phyloP scores from a whole-genome alignment of 257 asterid genomes.

The Paraleonurus japonicus region DNA sequence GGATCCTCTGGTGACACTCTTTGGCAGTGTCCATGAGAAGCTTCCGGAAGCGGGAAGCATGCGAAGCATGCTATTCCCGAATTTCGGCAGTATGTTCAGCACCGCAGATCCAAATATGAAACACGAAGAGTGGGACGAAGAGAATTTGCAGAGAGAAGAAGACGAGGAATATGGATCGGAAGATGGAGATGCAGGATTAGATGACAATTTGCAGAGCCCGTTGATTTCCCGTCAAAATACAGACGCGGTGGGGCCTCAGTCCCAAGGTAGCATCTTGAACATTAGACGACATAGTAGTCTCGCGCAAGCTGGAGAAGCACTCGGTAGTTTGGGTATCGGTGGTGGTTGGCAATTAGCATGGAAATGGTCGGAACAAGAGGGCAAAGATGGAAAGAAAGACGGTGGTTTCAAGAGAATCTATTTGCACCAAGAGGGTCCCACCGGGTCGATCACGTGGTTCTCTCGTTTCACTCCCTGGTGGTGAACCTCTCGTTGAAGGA shows the following conservation, averaged over 20 bases:
- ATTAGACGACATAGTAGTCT: constrained; percentile 61
- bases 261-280: constrained; percentile 28
- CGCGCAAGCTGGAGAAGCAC: constrained; percentile 43
- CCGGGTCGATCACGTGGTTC: constrained; percentile 66
- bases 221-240: constrained; percentile 72
- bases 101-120: constrained; percentile 44
- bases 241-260: constrained; percentile 24
- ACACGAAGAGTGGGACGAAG: constrained; percentile 71
- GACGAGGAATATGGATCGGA: constrained; percentile 47
- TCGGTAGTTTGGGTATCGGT: constrained; percentile 60
- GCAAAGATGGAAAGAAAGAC: constrained; percentile 60
- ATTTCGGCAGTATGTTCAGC: constrained; percentile 85
- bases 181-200: constrained; percentile 38
- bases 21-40: constrained; percentile 76
- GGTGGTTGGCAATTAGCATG: constrained; percentile 89
- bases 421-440: constrained; percentile 58
- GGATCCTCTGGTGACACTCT: constrained; percentile 81
- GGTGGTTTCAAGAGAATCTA: constrained; percentile 70
- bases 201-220: constrained; percentile 60
- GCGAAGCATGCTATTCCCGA: constrained; percentile 82
- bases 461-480: constrained; percentile 54
- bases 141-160: constrained; percentile 63
- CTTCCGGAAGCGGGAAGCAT: constrained; percentile 64
- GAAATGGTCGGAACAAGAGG: constrained; percentile 69
- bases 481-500: constrained; percentile 46